Percentiles rank a stretch among this genome's conserved stretches.
Conservation (phyloP, 2,329 filamentous ascomycete species). For the Clarireedia sp. region DNA sequence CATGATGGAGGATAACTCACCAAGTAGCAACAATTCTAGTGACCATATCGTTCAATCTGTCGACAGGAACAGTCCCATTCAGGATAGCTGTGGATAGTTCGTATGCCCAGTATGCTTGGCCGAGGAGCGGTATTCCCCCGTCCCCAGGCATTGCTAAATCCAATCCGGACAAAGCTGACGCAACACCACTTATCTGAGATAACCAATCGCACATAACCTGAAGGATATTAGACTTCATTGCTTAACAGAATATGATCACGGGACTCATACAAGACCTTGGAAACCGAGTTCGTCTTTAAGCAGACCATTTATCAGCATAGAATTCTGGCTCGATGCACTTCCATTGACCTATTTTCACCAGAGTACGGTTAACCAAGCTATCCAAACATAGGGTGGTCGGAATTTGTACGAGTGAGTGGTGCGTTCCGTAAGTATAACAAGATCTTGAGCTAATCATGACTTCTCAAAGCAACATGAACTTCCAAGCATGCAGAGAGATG, state of each 20-base stretch:
- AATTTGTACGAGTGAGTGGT: too few species aligned
- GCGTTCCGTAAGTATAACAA: too few species aligned
- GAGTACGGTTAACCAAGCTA: too few species aligned
- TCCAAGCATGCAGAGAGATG: too few species aligned
- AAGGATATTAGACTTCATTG: conserved; percentile 8
- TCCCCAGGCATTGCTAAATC: conserved; percentile 67
- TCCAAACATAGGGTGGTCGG: too few species aligned
- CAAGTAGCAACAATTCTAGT: conserved; percentile 50
- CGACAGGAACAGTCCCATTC: conserved; percentile 49
- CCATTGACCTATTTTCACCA: conserved; percentile 39
- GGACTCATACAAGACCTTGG: conserved; percentile 41
- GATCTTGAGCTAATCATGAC: not conserved
- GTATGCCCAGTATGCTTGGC: conserved; percentile 45
- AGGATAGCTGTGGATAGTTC: conserved; percentile 47
- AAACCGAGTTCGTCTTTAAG: conserved; percentile 69
- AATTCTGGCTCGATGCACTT: conserved; percentile 59
- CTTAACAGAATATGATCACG: not conserved
- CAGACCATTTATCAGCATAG: conserved; percentile 58
- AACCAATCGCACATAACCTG: conserved; percentile 65
- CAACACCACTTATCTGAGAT: conserved; percentile 51
- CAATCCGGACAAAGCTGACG: conserved; percentile 52
- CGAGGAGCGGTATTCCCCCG: conserved; percentile 41
- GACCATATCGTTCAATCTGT: conserved; percentile 48
- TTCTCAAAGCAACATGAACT: not conserved
- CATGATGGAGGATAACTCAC: conserved; percentile 19